These are phyloP conservation scores for Skeletonema menzelii DNA, from an alignment of 108 stramenopile genomes.

Conservation along the genomic window DNA sequence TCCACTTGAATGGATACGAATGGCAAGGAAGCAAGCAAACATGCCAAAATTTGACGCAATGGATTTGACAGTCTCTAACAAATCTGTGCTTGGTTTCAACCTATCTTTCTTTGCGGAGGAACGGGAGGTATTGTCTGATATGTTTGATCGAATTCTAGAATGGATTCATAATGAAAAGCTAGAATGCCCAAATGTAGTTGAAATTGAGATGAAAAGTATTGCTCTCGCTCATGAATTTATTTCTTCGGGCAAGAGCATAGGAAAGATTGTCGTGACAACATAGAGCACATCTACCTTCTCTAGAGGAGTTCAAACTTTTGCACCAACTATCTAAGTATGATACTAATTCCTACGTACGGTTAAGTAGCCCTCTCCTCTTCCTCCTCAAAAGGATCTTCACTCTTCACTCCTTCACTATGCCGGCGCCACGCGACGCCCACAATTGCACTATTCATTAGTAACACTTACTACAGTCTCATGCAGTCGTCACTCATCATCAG, in stretches of 20 bases:
- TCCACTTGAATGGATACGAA: slow-evolving; percentile 79
- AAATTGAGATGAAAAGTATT: slow-evolving; percentile 66
- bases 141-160: slow-evolving; percentile 72
- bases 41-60: slow-evolving; percentile 91
- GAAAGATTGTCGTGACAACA: slow-evolving; percentile 79
- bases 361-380: too few relatives aligned
- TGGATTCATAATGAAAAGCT: slow-evolving; percentile 67
- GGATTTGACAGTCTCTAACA: slow-evolving; percentile 72
- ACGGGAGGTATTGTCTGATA: slow-evolving; percentile 55
- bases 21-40: slow-evolving; percentile 57
- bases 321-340: too few relatives aligned
- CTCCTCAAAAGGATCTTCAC: too few relatives aligned
- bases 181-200: slow-evolving; percentile 55
- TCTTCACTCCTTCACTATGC: too few relatives aligned
- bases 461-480: too few relatives aligned
- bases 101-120: slow-evolving; percentile 89
- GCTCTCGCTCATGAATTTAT: slow-evolving; percentile 76
- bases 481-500: too few relatives aligned
- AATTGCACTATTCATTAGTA: too few relatives aligned
- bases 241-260: slow-evolving; percentile 79
- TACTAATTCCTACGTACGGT: too few relatives aligned
- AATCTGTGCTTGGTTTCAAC: slow-evolving; percentile 83
- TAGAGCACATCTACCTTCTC: too few relatives aligned
- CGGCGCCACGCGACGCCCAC: too few relatives aligned
- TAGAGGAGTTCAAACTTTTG: too few relatives aligned